Base-by-base conservation (phyloP, 768 basidiomycete species). In the Phallus indusiatus region DNA sequence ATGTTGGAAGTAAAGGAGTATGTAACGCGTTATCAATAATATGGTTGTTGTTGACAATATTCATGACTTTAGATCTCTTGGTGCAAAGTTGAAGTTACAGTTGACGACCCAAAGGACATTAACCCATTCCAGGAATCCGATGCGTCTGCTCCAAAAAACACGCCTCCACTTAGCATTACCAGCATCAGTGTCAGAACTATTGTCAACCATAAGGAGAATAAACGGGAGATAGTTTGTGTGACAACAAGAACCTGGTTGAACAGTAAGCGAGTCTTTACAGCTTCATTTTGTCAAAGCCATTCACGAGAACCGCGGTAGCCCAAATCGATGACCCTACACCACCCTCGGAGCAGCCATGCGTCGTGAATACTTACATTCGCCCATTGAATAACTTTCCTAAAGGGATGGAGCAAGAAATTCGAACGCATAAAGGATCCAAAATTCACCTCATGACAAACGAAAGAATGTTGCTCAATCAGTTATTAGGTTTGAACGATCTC, bases 171-270 rank as follows among this genome's bases (percentile, higher is more conserved):
- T 57, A 98, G 90, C 0, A 79, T 97, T 36, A 88, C 93, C 82
- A 94, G 90, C 65, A 73, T 99, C 21, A 86, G 90, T 56, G 70
- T 92, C 36, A 83, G 94, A 18, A 94, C 93, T 0, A 86, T 98
- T 55, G 85, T 98, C 46, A 98, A 99, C 67, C 92, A 97, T 69
- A 81, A 84, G 42, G 88, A 90, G 66, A 98, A 96, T 71, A 92
- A 87, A 66, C 83, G 89, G n/a, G 96, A 99, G 71, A 74, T 99
- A 46, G 87, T 98, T 3, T 94, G 91, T 64, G 81, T 82, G 1
- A 87, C 88, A 0, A 82, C 85, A 3, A 78, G 95, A 35, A 86
- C 87, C 28, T 98, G 94, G 94, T 82, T 80, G 28, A 78, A 85
- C 63, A 74, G 84, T 84, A 64, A 61, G 77, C 73, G 2, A 21